A percentile compares a stretch with the other conserved stretches of the same genome.
These are phyloP conservation scores for Colletotrichum sp. DNA, from an alignment of 2,329 filamentous ascomycete species.

Conservation along the genomic window DNA sequence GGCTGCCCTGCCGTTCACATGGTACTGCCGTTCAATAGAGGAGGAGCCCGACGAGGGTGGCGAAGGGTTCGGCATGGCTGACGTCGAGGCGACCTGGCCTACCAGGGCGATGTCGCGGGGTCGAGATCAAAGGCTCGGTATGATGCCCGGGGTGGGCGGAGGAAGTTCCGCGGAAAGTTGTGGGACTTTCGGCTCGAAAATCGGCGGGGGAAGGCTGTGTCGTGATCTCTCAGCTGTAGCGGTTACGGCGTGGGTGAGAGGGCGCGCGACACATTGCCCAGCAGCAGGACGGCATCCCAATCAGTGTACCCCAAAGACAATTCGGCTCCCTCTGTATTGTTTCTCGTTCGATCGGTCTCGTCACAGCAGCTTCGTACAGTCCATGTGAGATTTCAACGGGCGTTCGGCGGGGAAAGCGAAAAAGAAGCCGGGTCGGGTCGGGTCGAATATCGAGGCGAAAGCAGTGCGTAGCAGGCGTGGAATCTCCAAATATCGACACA, in stretches of 20 bases:
- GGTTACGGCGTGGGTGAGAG: not conserved
- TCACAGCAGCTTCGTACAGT: not conserved
- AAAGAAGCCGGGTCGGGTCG: not conserved
- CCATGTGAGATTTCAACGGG: not conserved
- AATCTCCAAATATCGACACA: not conserved
- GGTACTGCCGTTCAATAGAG: slow-evolving; percentile 42
- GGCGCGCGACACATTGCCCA: slow-evolving; percentile 17
- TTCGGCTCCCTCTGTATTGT: not conserved
- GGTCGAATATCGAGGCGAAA: not conserved
- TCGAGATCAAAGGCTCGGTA: not conserved
- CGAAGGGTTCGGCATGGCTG: slow-evolving; percentile 41
- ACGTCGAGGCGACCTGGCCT: not conserved
- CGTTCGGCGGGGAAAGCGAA: not conserved
- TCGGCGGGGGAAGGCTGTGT: not conserved
- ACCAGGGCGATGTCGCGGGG: not conserved
- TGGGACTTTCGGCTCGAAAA: not conserved
- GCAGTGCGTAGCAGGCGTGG: not conserved
- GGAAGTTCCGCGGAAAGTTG: not conserved
- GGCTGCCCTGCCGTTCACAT: slow-evolving; percentile 47
- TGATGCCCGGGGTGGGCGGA: not conserved
- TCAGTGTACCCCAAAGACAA: not conserved
- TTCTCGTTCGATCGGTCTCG: not conserved
- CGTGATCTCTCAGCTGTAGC: not conserved
- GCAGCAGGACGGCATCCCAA: slow-evolving; percentile 20
- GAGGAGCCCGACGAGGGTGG: slow-evolving; percentile 26